These are phyloP conservation scores for Citrullus mucosospermus DNA, from an alignment of 306 rosid species.

Conservation along the genomic window DNA sequence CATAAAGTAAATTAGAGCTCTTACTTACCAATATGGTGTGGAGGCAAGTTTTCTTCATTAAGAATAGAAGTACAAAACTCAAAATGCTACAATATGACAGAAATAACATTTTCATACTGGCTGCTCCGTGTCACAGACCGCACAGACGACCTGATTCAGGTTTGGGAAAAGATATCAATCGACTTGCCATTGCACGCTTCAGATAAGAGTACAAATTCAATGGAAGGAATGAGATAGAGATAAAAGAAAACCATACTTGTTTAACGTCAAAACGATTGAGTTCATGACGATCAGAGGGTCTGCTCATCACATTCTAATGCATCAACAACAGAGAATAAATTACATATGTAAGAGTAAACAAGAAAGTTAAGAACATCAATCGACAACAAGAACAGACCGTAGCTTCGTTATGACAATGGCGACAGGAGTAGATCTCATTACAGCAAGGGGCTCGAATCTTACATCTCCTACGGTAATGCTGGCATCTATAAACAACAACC, in stretches of 20 bases:
- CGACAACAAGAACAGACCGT: conserved; percentile 26
- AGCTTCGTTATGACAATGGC: conserved; percentile 91
- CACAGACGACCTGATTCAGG: conserved; percentile 71
- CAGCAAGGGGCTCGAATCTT: conserved; percentile 92
- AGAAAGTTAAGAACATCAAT: not conserved
- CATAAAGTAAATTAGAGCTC: not conserved
- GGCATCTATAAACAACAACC: conserved; percentile 38
- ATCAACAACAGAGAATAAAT: conserved; percentile 3
- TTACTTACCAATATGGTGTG: not conserved
- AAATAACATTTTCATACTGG: conserved; percentile 39
- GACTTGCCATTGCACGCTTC: not conserved
- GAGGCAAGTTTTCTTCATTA: not conserved
- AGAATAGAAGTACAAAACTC: not conserved
- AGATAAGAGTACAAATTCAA: not conserved
- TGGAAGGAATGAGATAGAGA: not conserved
- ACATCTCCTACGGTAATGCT: conserved; percentile 90
- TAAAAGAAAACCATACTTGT: conserved; percentile 35
- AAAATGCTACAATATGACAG: not conserved
- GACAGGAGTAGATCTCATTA: conserved; percentile 78
- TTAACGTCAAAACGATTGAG: conserved; percentile 57
- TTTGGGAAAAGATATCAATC: not conserved
- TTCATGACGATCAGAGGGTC: conserved; percentile 61
- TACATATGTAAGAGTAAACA: not conserved
- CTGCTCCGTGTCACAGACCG: conserved; percentile 96
- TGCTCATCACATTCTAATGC: conserved; percentile 50